A percentile compares a stretch with the other conserved stretches of the same genome.
phyloP scores from a whole-genome alignment of 768 basidiomycete genomes.

The Suillus subluteus region DNA sequence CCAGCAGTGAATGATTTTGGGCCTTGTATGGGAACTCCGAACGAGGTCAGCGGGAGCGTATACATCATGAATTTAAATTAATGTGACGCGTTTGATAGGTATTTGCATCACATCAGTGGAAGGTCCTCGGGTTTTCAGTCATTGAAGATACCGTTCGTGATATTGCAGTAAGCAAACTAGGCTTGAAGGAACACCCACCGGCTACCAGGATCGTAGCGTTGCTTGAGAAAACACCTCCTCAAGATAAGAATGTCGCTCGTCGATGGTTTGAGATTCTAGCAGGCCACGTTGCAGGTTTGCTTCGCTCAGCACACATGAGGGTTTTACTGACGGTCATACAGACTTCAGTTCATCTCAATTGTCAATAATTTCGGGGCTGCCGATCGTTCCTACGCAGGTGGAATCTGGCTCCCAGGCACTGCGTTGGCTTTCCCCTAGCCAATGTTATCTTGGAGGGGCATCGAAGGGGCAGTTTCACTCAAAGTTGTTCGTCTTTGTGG shows the following conservation, averaged over 20 bases:
- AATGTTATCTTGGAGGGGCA: conserved; percentile 69
- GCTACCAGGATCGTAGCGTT: conserved; percentile 59
- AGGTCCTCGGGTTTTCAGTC: conserved; percentile 75
- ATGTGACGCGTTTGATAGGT: conserved; percentile 49
- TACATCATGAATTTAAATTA: not conserved
- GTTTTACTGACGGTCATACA: conserved; percentile 27
- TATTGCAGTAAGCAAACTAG: conserved; percentile 64
- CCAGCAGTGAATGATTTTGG: conserved; percentile 65
- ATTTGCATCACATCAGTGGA: conserved; percentile 68
- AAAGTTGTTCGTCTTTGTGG: conserved; percentile 84
- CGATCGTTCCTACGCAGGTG: conserved; percentile 67
- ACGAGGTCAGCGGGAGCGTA: conserved; percentile 52
- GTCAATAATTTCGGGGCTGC: conserved; percentile 53
- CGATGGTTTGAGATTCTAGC: conserved; percentile 74
- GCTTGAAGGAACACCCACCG: conserved; percentile 72
- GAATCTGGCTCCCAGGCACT: conserved; percentile 33
- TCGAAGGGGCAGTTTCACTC: conserved; percentile 66
- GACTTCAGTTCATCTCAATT: conserved; percentile 65
- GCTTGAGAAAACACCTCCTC: conserved; percentile 63
- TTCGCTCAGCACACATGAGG: conserved; percentile 3
- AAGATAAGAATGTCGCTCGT: conserved; percentile 53
- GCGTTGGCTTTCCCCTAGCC: conserved; percentile 58
- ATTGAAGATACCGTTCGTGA: conserved; percentile 55
- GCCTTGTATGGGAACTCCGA: conserved; percentile 59
- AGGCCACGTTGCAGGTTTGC: conserved; percentile 60